Evolutionary conservation across 345 rosid genomes (phyloP).

Genomic region (Melastoma malabathricum): DNA sequence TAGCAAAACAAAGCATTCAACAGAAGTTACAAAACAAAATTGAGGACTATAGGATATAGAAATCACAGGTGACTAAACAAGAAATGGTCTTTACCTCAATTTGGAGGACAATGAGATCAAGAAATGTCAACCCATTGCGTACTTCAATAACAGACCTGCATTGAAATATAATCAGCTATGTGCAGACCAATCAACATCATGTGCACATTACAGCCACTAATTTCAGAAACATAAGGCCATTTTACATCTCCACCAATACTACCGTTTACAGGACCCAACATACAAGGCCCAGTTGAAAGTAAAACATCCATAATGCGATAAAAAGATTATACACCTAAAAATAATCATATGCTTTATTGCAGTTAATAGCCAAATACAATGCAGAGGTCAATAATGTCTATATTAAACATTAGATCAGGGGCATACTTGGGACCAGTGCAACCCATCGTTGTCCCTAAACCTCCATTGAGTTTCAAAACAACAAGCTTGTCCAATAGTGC

Average conservation of each 20-base stretch:
- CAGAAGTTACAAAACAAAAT: not conserved
- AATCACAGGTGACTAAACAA: not conserved
- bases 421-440: slow-evolving; percentile 98
- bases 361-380: no score
- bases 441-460: slow-evolving; percentile 97
- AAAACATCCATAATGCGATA: no score
- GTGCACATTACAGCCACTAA: no score
- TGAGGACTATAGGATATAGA: not conserved
- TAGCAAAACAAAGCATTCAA: slow-evolving; percentile 15
- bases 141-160: slow-evolving; percentile 93
- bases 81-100: slow-evolving; percentile 58
- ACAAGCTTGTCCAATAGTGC: slow-evolving; percentile 77
- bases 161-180: no score
- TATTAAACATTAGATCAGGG: no score
- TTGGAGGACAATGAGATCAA: slow-evolving; percentile 90
- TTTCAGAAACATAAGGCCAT: no score
- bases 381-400: no score
- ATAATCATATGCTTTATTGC: no score
- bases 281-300: no score
- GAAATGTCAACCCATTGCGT: slow-evolving; percentile 90
- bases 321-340: no score
- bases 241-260: no score
- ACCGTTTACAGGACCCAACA: no score
- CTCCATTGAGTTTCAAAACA: slow-evolving; percentile 96
- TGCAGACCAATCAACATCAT: not conserved